Conservation (phyloP, 140 eudicot species). For the Cichorium intybus region DNA sequence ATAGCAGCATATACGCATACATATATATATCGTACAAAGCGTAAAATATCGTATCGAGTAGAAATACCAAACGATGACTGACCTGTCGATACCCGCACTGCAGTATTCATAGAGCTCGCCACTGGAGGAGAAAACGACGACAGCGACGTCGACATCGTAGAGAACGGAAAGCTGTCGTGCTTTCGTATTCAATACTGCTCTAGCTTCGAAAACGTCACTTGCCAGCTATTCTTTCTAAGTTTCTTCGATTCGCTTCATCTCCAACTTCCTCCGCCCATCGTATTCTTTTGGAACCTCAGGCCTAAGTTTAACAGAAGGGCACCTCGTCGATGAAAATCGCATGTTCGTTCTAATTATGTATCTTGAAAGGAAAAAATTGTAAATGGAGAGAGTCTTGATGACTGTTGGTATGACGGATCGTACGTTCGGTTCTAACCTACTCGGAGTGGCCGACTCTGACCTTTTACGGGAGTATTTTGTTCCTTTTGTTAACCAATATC, state of each 20-base stretch:
- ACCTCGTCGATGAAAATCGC: too few relatives aligned
- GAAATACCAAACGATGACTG: not conserved
- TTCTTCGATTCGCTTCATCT: constrained; percentile 15
- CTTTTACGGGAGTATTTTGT: too few relatives aligned
- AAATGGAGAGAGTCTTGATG: too few relatives aligned
- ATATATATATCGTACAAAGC: not conserved
- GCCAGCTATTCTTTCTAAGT: constrained; percentile 24
- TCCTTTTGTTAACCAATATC: too few relatives aligned
- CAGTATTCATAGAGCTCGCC: constrained; percentile 18
- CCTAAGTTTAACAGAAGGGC: too few relatives aligned
- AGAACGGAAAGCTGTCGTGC: constrained; percentile 36
- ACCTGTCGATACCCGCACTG: constrained; percentile 12
- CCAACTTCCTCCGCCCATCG: not conserved
- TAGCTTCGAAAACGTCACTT: constrained; percentile 40
- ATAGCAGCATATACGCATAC: not conserved
- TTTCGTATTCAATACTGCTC: constrained; percentile 31
- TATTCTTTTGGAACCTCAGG: too few relatives aligned
- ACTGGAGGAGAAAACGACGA: constrained; percentile 14
- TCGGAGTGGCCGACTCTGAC: too few relatives aligned
- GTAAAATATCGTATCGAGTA: not conserved
- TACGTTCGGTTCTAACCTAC: too few relatives aligned
- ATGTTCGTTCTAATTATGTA: too few relatives aligned
- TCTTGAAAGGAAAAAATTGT: too few relatives aligned
- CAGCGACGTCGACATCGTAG: constrained; percentile 25
- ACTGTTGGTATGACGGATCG: too few relatives aligned